These are phyloP conservation scores for Coemansia erecta DNA, from an alignment of 192 early-diverging fungal genomes.

Conservation along the genomic window DNA sequence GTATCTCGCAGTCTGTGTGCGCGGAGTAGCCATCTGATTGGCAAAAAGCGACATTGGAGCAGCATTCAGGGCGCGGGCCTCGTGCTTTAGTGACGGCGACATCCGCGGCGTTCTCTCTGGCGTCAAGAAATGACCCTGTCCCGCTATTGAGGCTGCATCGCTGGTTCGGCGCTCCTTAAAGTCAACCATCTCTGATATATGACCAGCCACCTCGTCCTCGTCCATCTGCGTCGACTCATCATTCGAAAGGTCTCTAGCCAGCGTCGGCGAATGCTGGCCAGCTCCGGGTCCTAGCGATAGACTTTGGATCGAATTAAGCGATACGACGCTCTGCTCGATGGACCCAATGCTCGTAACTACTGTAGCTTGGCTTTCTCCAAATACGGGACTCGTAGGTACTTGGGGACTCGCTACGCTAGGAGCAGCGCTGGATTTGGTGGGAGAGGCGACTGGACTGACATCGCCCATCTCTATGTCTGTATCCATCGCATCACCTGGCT, in stretches of 20 bases:
- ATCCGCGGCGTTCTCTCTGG: slow-evolving; percentile 28
- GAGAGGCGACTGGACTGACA: neutral
- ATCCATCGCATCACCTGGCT: slow-evolving; percentile 10
- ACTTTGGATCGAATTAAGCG: neutral
- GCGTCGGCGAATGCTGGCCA: neutral
- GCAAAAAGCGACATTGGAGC: slow-evolving; percentile 1
- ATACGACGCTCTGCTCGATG: neutral
- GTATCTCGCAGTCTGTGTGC: slow-evolving; percentile 49
- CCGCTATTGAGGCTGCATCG: neutral
- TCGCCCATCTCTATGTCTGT: slow-evolving; percentile 4
- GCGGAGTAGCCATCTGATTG: slow-evolving; percentile 31
- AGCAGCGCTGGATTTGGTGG: too few species aligned
- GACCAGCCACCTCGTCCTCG: neutral
- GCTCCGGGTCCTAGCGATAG: neutral
- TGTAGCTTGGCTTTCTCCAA: slow-evolving; percentile 31
- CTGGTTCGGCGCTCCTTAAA: slow-evolving; percentile 2
- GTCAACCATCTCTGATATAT: neutral
- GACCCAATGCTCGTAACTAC: slow-evolving; percentile 4
- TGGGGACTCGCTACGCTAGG: too few species aligned
- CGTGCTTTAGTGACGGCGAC: slow-evolving; percentile 19
- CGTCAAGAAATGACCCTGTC: slow-evolving; percentile 9
- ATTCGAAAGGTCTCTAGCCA: neutral
- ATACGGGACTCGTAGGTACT: neutral
- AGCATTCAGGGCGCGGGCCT: slow-evolving; percentile 6
- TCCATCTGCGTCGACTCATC: neutral